phyloP scores from a whole-genome alignment of 345 rosid species.

The Brassica cretica region DNA sequence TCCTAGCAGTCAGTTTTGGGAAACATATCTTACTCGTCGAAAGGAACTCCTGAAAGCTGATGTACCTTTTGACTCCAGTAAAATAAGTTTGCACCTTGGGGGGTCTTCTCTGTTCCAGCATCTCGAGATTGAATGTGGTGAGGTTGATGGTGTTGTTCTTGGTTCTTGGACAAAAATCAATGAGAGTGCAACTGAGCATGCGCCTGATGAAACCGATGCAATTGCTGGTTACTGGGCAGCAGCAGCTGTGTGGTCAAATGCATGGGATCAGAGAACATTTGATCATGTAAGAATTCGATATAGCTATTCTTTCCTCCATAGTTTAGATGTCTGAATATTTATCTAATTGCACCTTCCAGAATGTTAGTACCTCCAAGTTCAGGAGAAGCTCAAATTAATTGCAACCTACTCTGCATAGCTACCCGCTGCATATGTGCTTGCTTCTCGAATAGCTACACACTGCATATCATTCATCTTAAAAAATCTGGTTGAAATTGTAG shows the following conservation, averaged over 20 bases:
- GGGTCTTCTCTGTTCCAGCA: slow-evolving; percentile 46
- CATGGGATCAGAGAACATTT: slow-evolving; percentile 91
- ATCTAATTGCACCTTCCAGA: slow-evolving; percentile 26
- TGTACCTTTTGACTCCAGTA: slow-evolving; percentile 44
- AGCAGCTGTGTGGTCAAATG: slow-evolving; percentile 88
- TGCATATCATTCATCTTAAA: background rate
- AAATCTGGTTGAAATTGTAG: slow-evolving; percentile 12
- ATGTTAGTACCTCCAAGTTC: slow-evolving; percentile 14
- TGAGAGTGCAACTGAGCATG: slow-evolving; percentile 52
- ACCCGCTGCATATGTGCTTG: background rate
- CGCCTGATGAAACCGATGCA: slow-evolving; percentile 57
- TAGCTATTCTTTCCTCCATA: background rate
- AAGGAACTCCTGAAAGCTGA: slow-evolving; percentile 43
- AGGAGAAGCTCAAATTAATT: slow-evolving; percentile 19
- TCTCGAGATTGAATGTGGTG: slow-evolving; percentile 76
- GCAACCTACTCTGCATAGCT: slow-evolving; percentile 4
- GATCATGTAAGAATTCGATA: slow-evolving; percentile 69
- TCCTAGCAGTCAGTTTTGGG: slow-evolving; percentile 94
- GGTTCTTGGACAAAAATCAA: slow-evolving; percentile 78
- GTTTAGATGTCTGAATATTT: slow-evolving; percentile 8
- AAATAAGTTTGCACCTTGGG: slow-evolving; percentile 51
- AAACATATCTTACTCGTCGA: slow-evolving; percentile 64
- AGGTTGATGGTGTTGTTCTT: slow-evolving; percentile 90
- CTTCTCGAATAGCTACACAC: background rate
- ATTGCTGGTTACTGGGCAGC: slow-evolving; percentile 91